These are phyloP conservation scores for Xylaria longipes DNA, from an alignment of 495 filamentous ascomycete genomes.

Conservation along the genomic window DNA sequence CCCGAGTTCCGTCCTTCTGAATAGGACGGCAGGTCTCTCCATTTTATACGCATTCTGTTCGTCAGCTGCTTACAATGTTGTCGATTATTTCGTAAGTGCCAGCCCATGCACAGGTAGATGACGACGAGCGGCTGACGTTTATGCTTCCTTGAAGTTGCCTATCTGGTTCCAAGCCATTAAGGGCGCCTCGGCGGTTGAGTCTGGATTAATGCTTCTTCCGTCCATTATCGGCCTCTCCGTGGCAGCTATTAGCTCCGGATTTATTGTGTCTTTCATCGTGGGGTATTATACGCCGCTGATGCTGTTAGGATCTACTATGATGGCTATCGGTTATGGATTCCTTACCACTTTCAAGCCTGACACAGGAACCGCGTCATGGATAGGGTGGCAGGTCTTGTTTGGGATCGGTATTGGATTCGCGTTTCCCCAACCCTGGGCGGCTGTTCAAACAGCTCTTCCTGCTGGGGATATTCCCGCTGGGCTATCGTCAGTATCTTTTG, in stretches of 20 bases:
- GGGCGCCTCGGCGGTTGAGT: slow-evolving; percentile 52
- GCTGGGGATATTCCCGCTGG: slow-evolving; percentile 58
- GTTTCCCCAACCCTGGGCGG: slow-evolving; percentile 58
- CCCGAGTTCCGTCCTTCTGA: slow-evolving; percentile 64
- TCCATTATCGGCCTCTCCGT: slow-evolving; percentile 44
- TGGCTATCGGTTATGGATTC: slow-evolving; percentile 62
- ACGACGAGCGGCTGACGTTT: neutral
- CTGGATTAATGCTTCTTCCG: slow-evolving; percentile 57
- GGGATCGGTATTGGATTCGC: slow-evolving; percentile 63
- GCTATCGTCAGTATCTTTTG: slow-evolving; percentile 61
- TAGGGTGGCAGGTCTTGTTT: slow-evolving; percentile 64
- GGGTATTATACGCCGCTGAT: slow-evolving; percentile 67
- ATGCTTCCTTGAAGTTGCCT: slow-evolving; percentile 59
- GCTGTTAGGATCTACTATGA: slow-evolving; percentile 53
- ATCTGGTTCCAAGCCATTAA: slow-evolving; percentile 71
- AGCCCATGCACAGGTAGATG: slow-evolving; percentile 35
- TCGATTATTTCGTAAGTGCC: slow-evolving; percentile 14
- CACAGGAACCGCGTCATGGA: slow-evolving; percentile 56
- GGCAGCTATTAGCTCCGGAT: slow-evolving; percentile 48
- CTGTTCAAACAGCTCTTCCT: slow-evolving; percentile 57
- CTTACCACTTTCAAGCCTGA: slow-evolving; percentile 59
- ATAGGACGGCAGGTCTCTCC: slow-evolving; percentile 47
- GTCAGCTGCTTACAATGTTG: slow-evolving; percentile 11
- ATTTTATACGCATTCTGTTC: slow-evolving; percentile 13
- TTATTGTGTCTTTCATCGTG: slow-evolving; percentile 31